These are phyloP conservation scores for Jacaranda copaia DNA, from an alignment of 257 asterid species.

Conservation along the genomic window DNA sequence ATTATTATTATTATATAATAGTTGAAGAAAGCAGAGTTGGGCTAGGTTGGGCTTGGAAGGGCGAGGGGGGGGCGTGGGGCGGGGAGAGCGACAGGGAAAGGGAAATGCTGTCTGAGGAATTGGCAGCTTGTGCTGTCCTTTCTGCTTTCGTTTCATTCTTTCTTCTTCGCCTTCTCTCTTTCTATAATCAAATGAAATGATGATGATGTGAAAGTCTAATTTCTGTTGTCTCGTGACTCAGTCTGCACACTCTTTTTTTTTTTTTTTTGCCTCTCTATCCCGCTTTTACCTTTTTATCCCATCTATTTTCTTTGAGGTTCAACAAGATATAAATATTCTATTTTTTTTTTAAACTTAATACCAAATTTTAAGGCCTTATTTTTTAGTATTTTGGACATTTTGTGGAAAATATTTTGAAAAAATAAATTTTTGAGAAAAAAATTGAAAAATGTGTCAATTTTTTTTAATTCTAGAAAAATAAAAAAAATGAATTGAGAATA, in stretches of 20 bases:
- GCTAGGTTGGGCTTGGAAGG: background rate
- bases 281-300: background rate
- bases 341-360: too few relatives aligned
- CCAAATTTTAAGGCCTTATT: too few relatives aligned
- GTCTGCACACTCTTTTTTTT: background rate
- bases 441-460: too few relatives aligned
- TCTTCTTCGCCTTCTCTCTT: background rate
- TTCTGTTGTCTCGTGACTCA: conserved; percentile 30
- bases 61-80: conserved; percentile 2
- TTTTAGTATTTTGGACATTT: too few relatives aligned
- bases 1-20: background rate
- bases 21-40: conserved; percentile 34
- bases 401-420: too few relatives aligned
- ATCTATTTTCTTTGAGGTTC: too few relatives aligned
- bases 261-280: too few relatives aligned
- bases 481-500: too few relatives aligned
- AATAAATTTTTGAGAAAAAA: too few relatives aligned
- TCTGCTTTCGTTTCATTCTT: conserved; percentile 42
- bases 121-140: conserved; percentile 53
- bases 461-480: too few relatives aligned
- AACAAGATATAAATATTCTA: too few relatives aligned
- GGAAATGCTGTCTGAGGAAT: conserved; percentile 37
- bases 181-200: conserved; percentile 29
- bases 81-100: conserved; percentile 24
- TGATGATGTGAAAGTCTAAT: conserved; percentile 16